phyloP scores from a whole-genome alignment of 2,329 filamentous ascomycete species.

The Ophiostoma pallidulum region DNA sequence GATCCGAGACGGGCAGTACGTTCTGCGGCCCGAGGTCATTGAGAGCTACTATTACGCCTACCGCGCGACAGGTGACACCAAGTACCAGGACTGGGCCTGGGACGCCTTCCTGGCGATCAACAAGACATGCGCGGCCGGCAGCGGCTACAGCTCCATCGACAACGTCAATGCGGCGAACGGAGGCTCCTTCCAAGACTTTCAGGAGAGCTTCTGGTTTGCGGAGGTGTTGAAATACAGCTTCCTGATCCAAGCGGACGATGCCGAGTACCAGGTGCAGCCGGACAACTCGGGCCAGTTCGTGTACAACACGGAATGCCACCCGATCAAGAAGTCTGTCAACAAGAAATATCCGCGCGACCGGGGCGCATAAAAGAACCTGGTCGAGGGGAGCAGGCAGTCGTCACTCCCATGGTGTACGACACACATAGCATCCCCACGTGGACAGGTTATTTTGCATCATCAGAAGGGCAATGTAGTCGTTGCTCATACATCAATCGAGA shows the following conservation, averaged over 20 bases:
- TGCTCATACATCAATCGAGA: no score
- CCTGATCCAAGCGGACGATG: constrained; percentile 57
- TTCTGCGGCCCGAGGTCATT: constrained; percentile 70
- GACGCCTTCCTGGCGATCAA: constrained; percentile 63
- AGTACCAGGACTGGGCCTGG: constrained; percentile 81
- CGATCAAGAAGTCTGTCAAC: constrained; percentile 16
- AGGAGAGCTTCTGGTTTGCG: constrained; percentile 83
- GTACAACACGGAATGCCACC: constrained; percentile 42
- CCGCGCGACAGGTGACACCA: constrained; percentile 62
- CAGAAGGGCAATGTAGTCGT: no score
- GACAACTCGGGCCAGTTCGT: constrained; percentile 38
- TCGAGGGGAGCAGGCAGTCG: no score
- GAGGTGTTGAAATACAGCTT: constrained; percentile 82
- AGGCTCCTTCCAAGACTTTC: constrained; percentile 55
- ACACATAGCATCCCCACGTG: no score
- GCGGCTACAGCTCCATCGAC: constrained; percentile 55
- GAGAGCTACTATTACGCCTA: constrained; percentile 85
- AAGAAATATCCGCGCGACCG: no score
- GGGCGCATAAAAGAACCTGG: no score
- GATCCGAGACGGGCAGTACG: constrained; percentile 50
- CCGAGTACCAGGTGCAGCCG: constrained; percentile 39
- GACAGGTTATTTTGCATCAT: no score
- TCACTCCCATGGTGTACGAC: no score
- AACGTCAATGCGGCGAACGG: constrained; percentile 58
- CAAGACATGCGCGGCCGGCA: constrained; percentile 49